Evolutionary conservation across 257 asterid species (phyloP).

Genomic region (Salvia miltiorrhiza): DNA sequence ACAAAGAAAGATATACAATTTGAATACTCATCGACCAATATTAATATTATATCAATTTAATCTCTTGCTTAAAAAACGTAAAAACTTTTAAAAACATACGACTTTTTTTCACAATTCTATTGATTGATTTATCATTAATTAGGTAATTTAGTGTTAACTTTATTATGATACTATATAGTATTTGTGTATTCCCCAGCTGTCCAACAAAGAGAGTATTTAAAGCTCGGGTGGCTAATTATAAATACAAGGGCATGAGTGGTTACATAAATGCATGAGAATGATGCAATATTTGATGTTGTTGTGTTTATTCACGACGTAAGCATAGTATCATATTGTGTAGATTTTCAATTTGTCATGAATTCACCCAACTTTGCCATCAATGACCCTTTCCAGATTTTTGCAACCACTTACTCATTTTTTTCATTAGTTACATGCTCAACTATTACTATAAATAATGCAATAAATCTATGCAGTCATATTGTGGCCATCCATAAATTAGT

Average conservation of each 20-base stretch:
- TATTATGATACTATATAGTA: neutral
- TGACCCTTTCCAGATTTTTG: neutral
- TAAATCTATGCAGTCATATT: too few relatives aligned
- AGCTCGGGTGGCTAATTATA: neutral
- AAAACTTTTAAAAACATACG: too few relatives aligned
- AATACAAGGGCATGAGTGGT: neutral
- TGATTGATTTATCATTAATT: neutral
- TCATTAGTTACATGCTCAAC: too few relatives aligned
- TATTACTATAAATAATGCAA: too few relatives aligned
- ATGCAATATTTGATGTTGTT: neutral
- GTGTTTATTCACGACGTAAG: neutral
- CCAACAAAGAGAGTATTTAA: neutral
- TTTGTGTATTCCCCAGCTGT: neutral
- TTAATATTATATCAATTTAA: too few relatives aligned
- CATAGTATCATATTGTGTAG: conserved; percentile 3
- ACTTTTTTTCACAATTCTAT: too few relatives aligned
- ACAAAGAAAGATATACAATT: too few relatives aligned
- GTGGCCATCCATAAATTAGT: too few relatives aligned
- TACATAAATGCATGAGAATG: neutral
- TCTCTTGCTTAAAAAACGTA: too few relatives aligned
- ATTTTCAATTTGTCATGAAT: too few relatives aligned
- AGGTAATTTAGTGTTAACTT: neutral
- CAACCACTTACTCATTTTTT: too few relatives aligned
- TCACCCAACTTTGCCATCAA: neutral
- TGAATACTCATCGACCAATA: too few relatives aligned